Evolutionary conservation across 257 asterid species (phyloP), one percentile per base, ranked within the genome.

Genomic region (Echium plantagineum): DNA sequence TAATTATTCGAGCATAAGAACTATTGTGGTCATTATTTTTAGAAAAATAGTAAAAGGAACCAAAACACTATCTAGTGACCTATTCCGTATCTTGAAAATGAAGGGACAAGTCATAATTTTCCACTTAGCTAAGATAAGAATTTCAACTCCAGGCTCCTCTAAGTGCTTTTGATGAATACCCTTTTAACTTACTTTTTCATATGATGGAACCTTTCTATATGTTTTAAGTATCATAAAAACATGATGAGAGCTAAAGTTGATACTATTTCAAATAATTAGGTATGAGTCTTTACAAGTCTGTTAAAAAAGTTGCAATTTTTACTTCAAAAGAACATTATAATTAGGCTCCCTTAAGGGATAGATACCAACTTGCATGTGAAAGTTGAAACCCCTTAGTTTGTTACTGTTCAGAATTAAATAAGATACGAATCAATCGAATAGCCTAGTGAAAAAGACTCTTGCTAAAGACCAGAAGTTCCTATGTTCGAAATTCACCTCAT

Each of bases 21-120:
- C n/a, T n/a, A n/a, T n/a, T n/a, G n/a, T n/a, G n/a, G n/a, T n/a
- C n/a, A n/a, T n/a, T n/a, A n/a, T n/a, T n/a, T n/a, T n/a, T n/a
- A n/a, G n/a, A n/a, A n/a, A n/a, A n/a, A n/a, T n/a, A n/a, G n/a
- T n/a, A n/a, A 21, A 18, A 21, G 1, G 22, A 12, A 5, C 16
- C 15, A 18, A 24, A 56, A 21, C n/a, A 56, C 49, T 17, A 7
- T 56, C 6, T 56, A 56, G 31, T 56, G 60, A 56, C 17, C 22
- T 24, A 56, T 56, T 56, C 60, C 31, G 38, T 22, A n/a, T 55
- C 16, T 55, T 55, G 60, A 16, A 56, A 28, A 21, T 56, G 42
- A 56, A 28, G 32, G 32, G 60, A 56, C 60, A 56, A 22, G 20
- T 35, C 9, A 56, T 56, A 24, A 22, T 21, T 21, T 22, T 5